Base-by-base conservation (phyloP, 116 monocot species). In the Posidonia oceanica region DNA sequence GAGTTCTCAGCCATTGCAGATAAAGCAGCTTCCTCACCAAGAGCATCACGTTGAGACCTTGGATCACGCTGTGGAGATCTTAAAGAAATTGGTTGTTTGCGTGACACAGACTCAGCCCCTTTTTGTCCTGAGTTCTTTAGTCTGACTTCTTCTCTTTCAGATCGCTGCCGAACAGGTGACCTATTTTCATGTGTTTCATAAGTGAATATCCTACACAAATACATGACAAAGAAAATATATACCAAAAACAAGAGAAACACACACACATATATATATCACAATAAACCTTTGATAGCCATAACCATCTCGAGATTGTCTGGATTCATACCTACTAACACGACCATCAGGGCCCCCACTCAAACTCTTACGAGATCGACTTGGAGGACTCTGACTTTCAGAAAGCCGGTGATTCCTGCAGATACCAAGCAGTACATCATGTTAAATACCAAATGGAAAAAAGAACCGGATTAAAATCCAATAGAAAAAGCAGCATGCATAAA, bases 381-480 rank as follows among this genome's bases (percentile, higher is more conserved):
- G 62, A 65, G 84, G 79, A 71, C 84, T 93, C 61, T 7, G 58
- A 63, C 76, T 82, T 61, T 62, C 73, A 20, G 58, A 40, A 39
- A 77, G 74, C 69, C 76, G 83, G 39, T n/a, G 48, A 38, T 60
- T 85, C 83, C 89, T 87, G 74, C 29, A 70, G 1, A 38, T 39
- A 5, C 4, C 29, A 8, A 42, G 7, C 48, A 23, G 15, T 36
- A 68, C 7, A 67, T 12, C 72, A 39, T 63, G 54, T 53, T n/a
- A 54, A 5, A 67, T 68, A 23, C 39, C 62, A 67, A 37, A 61
- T 39, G 29, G 39, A 57, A 39, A 6, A 5, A 15, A 58, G 7
- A 58, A 57, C 68, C 38, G 55, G 2, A 65, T 55, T 39, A 55
- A 65, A 74, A 40, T 14, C 62, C 39, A 41, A 0, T 16, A 56